Base-by-base conservation (phyloP, 352 stramenopile genomes). In the Pythium myriotylum region DNA sequence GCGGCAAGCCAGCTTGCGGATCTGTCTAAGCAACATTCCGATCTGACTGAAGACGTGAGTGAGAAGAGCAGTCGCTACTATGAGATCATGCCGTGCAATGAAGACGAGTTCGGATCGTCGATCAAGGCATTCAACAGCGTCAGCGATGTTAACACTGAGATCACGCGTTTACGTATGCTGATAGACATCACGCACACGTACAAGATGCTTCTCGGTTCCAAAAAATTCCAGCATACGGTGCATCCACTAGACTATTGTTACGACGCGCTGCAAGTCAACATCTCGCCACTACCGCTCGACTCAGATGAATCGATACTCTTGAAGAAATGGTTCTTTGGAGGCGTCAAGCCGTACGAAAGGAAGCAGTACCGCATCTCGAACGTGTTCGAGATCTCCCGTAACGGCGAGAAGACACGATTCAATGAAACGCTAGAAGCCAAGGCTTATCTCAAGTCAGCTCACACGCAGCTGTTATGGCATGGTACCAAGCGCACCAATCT, bases 161-260 rank as follows among this genome's bases (percentile, higher is more conserved):
- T 93, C 39, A 84, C 71, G 17, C 77, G 81, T 0, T 35, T 93
- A 37, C 76, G 75, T 13, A 43, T 84, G 58, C 53, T 93, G 12
- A 71, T 87, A 23, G 80, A 90, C 54, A 89, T 93, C 39, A 81
- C 85, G 54, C 65, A 81, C 50, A 81, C 78, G n/a, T 91, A 89
- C 73, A 89, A 93, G 56, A 89, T 93, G 54, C 35, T 93, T 1
- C 54, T 93, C 0, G 84, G 79, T 0, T 81, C 84, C 0, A 93
- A 89, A 52, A 59, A 57, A 6, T 46, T 64, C 14, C 74, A 77
- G 48, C 24, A 59, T 4, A 54, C 46, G 7, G 29, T 76, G 6
- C 77, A 93, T 45, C 84, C 84, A 19, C 60, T 93, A 5, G 84
- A 93, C n/a, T 93, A 93, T 48, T 93, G 84, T 59, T 89, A 89